These are phyloP conservation scores for Colletotrichum tabaci DNA, from an alignment of 2,329 filamentous ascomycete genomes.

Conservation along the genomic window DNA sequence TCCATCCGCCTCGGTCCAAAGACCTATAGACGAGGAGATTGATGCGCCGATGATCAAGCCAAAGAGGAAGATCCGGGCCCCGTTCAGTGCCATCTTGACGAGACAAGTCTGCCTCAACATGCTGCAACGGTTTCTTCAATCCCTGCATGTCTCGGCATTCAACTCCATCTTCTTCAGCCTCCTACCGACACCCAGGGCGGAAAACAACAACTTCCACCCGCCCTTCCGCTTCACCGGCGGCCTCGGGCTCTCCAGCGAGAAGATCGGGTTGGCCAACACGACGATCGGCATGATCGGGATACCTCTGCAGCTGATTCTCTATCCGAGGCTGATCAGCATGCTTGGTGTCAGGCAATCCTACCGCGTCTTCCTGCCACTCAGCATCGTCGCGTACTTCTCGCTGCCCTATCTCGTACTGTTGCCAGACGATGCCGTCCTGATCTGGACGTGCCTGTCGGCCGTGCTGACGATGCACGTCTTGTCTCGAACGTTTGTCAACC, in stretches of 20 bases:
- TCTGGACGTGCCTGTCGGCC: conserved; percentile 43
- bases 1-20: too few species aligned
- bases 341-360: conserved; percentile 44
- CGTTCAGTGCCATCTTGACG: conserved; percentile 41
- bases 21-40: too few species aligned
- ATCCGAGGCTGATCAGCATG: conserved; percentile 41
- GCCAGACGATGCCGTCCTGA: conserved; percentile 31
- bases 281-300: conserved; percentile 46
- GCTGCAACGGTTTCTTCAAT: conserved; percentile 29
- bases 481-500: conserved; percentile 45
- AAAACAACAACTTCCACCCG: conserved; percentile 18
- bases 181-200: conserved; percentile 39
- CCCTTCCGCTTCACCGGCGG: conserved; percentile 46
- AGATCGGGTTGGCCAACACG: conserved; percentile 46
- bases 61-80: background rate
- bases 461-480: conserved; percentile 45
- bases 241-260: conserved; percentile 45
- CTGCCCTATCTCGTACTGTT: conserved; percentile 45
- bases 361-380: conserved; percentile 45
- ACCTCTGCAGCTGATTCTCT: conserved; percentile 46
- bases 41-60: background rate
- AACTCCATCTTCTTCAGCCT: conserved; percentile 46
- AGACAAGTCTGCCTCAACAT: conserved; percentile 43
- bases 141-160: conserved; percentile 44
- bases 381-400: conserved; percentile 44